A percentile compares a stretch with the other conserved stretches of the same genome.
phyloP scores from a whole-genome alignment of 768 basidiomycete species.

The Tremella fuciformis region DNA sequence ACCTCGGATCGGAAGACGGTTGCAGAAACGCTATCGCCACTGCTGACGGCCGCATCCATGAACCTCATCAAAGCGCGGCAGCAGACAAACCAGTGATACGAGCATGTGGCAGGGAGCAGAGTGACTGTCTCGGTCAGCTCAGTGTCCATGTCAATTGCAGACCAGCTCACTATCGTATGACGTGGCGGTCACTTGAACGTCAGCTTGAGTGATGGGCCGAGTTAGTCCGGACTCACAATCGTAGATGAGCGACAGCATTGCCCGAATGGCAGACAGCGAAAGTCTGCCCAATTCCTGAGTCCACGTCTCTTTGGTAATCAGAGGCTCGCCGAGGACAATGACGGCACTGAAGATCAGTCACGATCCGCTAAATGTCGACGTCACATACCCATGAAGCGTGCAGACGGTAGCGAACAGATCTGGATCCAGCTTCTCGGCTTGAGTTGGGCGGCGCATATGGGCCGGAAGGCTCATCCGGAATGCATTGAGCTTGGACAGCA shows the following conservation, averaged over 20 bases:
- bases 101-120: constrained; percentile 23
- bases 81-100: constrained; percentile 16
- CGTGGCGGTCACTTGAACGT: constrained; percentile 36
- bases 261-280: constrained; percentile 32
- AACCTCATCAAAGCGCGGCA: constrained; percentile 29
- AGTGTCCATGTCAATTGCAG: background rate
- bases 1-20: constrained; percentile 37
- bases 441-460: constrained; percentile 31
- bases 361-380: background rate
- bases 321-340: constrained; percentile 31
- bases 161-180: constrained; percentile 36
- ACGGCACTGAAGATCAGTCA: constrained; percentile 22
- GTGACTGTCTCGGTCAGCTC: constrained; percentile 33
- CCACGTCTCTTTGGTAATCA: constrained; percentile 35
- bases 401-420: constrained; percentile 29
- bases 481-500: constrained; percentile 34
- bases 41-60: constrained; percentile 29
- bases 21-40: constrained; percentile 33
- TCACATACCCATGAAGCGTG: constrained; percentile 30
- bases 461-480: constrained; percentile 36
- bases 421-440: constrained; percentile 17
- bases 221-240: constrained; percentile 29
- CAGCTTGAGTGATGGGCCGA: constrained; percentile 3
- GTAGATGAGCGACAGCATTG: constrained; percentile 41
- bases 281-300: constrained; percentile 35